Evolutionary conservation across 768 basidiomycete species (phyloP).

Genomic region (Tulasnella sp.): DNA sequence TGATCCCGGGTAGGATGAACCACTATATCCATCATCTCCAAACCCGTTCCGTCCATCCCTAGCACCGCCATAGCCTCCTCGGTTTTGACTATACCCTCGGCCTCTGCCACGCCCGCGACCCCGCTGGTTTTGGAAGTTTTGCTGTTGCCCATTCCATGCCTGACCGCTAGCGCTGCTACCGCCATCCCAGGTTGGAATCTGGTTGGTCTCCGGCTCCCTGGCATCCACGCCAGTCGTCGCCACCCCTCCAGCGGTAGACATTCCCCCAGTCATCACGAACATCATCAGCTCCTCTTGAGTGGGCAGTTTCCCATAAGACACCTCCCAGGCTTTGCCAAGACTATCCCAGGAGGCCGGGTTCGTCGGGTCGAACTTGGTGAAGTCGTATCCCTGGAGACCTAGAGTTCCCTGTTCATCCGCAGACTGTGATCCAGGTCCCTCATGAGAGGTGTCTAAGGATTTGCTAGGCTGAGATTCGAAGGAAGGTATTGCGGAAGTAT

Average conservation of each 20-base stretch:
- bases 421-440: not conserved
- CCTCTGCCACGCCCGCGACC: conserved; percentile 4
- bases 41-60: conserved; percentile 40
- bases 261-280: conserved; percentile 43
- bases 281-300: conserved; percentile 74
- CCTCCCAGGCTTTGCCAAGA: conserved; percentile 72
- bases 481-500: not conserved
- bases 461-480: not conserved
- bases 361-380: conserved; percentile 67
- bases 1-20: conserved; percentile 34
- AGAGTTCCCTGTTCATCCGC: not conserved
- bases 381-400: conserved; percentile 67
- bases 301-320: conserved; percentile 62
- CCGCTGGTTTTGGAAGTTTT: not conserved
- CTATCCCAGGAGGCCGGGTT: conserved; percentile 73
- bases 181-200: not conserved
- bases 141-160: not conserved
- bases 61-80: conserved; percentile 30
- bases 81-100: not conserved
- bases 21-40: conserved; percentile 36
- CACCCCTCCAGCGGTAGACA: conserved; percentile 14
- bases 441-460: not conserved
- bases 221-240: conserved; percentile 37
- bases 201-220: conserved; percentile 28
- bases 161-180: not conserved